phyloP scores from a whole-genome alignment of 2,329 filamentous ascomycete genomes.

The Sclerotinia nivalis region DNA sequence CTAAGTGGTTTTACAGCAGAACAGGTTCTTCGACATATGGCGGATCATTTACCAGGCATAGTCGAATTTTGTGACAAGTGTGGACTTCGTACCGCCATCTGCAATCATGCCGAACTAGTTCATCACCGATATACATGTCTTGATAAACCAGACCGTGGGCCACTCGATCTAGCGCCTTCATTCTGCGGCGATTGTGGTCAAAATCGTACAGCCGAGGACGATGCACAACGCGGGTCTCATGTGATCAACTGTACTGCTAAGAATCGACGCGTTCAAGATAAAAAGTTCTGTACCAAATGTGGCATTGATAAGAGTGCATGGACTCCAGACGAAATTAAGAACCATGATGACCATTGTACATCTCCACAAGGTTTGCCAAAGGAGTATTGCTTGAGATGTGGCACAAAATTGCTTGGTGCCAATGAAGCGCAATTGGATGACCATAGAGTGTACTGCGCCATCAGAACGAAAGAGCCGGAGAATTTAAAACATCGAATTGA shows the following conservation, averaged over 20 bases:
- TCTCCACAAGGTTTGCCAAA: conserved; percentile 16
- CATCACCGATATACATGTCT: conserved; percentile 27
- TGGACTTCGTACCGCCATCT: conserved; percentile 23
- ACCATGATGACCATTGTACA: conserved; percentile 19
- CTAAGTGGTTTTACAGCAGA: conserved; percentile 25
- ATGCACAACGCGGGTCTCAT: conserved; percentile 9
- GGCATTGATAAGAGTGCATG: conserved; percentile 24
- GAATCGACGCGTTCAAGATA: background rate
- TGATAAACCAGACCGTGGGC: conserved; percentile 3
- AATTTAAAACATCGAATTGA: conserved; percentile 6
- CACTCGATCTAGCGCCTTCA: background rate
- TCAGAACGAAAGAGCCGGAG: conserved; percentile 16
- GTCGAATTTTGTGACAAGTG: conserved; percentile 36
- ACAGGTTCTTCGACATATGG: conserved; percentile 32
- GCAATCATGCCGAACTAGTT: conserved; percentile 14
- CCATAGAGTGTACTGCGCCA: conserved; percentile 7
- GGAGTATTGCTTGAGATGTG: conserved; percentile 23
- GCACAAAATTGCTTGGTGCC: conserved; percentile 1
- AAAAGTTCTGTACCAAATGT: conserved; percentile 27
- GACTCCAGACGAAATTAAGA: background rate
- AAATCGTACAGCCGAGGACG: conserved; percentile 9
- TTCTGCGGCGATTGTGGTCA: conserved; percentile 29
- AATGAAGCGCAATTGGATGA: conserved; percentile 12
- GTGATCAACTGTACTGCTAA: background rate
- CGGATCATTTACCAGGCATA: conserved; percentile 31